phyloP scores from a whole-genome alignment of 129 eudicot species.

The Artemisia argyi region DNA sequence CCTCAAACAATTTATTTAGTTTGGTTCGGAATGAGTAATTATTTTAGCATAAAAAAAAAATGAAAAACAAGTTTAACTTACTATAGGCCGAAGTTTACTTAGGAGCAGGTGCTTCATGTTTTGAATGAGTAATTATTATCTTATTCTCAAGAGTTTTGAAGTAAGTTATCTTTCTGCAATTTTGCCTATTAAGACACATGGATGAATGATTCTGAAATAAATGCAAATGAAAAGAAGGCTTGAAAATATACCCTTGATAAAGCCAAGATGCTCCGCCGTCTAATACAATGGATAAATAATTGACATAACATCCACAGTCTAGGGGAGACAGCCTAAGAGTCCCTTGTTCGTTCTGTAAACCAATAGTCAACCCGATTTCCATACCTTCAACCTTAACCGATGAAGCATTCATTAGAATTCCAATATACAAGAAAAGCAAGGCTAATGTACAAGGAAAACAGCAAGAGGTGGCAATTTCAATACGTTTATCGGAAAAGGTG shows the following conservation, averaged over 20 bases:
- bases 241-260: conserved; percentile 85
- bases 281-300: conserved; percentile 58
- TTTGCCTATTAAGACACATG: not conserved
- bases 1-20: not conserved
- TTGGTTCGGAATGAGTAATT: not conserved
- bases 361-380: conserved; percentile 70
- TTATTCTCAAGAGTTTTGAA: too few relatives aligned
- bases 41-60: not conserved
- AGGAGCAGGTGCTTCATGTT: too few relatives aligned
- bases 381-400: conserved; percentile 81
- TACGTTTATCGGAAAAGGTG: not conserved
- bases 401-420: conserved; percentile 35
- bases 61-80: not conserved
- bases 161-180: too few relatives aligned
- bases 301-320: conserved; percentile 79
- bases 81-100: too few relatives aligned
- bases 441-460: too few relatives aligned
- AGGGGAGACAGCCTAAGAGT: conserved; percentile 57
- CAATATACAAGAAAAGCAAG: conserved; percentile 5
- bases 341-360: conserved; percentile 66
- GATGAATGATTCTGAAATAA: not conserved
- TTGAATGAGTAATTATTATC: too few relatives aligned
- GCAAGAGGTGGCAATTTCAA: not conserved
- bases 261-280: conserved; percentile 99
- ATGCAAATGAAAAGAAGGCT: conserved; percentile 7